These are phyloP conservation scores for Blastobotrys attinorum DNA, from an alignment of 805 yeast species.

Conservation along the genomic window DNA sequence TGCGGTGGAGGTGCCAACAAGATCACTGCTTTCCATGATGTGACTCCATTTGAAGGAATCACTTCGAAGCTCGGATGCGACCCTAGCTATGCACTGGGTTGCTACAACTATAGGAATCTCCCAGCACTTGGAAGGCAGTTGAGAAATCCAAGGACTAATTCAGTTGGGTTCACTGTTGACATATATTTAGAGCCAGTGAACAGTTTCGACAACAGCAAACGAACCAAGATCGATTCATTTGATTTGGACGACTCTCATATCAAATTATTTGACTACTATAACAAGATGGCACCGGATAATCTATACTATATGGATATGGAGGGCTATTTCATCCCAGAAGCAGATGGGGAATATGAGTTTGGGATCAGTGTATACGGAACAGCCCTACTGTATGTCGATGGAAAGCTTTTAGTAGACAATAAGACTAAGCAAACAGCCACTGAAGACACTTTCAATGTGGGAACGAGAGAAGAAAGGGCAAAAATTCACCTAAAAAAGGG, in stretches of 20 bases:
- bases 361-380: constrained; percentile 48
- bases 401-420: constrained; percentile 46
- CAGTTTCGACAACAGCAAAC: background rate
- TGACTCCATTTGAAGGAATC: constrained; percentile 44
- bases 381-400: constrained; percentile 47
- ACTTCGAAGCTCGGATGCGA: constrained; percentile 21
- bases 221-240: constrained; percentile 6
- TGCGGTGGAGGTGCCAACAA: constrained; percentile 63
- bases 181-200: constrained; percentile 5
- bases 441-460: constrained; percentile 42
- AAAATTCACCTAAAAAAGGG: constrained; percentile 36
- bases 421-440: constrained; percentile 44
- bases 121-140: constrained; percentile 28
- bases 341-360: constrained; percentile 40
- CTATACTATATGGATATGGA: constrained; percentile 39
- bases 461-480: constrained; percentile 43
- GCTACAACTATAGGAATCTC: constrained; percentile 29
- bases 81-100: constrained; percentile 31
- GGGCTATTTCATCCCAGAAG: constrained; percentile 39
- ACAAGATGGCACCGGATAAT: background rate
- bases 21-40: constrained; percentile 39
- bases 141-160: constrained; percentile 8
- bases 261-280: constrained; percentile 10
- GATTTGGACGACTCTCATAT: constrained; percentile 1
- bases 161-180: constrained; percentile 7